Conservation (phyloP, 108 stramenopile species). For the Cyclotella atomus region DNA sequence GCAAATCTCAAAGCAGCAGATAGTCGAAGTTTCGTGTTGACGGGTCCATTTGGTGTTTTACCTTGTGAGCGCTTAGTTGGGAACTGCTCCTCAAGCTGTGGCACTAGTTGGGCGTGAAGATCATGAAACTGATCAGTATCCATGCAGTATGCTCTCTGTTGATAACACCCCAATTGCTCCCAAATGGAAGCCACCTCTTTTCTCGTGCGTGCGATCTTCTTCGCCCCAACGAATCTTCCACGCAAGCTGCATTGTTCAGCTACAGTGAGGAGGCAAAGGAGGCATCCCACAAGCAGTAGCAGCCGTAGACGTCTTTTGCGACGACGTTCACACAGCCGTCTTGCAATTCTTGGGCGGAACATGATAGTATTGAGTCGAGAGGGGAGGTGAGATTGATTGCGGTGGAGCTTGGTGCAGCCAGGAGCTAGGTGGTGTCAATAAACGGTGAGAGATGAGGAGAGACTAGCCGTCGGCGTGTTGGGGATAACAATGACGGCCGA, state of each 20-base stretch:
- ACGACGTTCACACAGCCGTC: neutral
- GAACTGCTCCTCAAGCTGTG: neutral
- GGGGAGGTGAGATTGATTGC: neutral
- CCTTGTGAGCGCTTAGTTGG: neutral
- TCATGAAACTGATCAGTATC: neutral
- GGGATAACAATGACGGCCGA: neutral
- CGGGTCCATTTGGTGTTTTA: neutral
- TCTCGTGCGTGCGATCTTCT: neutral
- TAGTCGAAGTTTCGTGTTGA: neutral
- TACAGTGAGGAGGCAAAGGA: neutral
- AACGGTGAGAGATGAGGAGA: neutral
- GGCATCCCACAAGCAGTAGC: neutral
- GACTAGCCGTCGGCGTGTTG: neutral
- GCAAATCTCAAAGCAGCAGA: neutral
- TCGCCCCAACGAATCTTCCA: neutral
- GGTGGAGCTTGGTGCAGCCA: neutral
- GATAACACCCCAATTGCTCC: neutral
- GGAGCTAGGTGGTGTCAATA: neutral
- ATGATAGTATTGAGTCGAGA: neutral
- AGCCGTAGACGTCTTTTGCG: neutral
- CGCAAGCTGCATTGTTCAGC: neutral
- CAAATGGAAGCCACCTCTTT: neutral
- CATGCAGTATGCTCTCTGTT: constrained; percentile 4
- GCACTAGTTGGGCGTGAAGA: neutral
- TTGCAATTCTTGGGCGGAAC: neutral